Base-by-base conservation (phyloP, 2,329 filamentous ascomycete species). In the Colletotrichum phormii region DNA sequence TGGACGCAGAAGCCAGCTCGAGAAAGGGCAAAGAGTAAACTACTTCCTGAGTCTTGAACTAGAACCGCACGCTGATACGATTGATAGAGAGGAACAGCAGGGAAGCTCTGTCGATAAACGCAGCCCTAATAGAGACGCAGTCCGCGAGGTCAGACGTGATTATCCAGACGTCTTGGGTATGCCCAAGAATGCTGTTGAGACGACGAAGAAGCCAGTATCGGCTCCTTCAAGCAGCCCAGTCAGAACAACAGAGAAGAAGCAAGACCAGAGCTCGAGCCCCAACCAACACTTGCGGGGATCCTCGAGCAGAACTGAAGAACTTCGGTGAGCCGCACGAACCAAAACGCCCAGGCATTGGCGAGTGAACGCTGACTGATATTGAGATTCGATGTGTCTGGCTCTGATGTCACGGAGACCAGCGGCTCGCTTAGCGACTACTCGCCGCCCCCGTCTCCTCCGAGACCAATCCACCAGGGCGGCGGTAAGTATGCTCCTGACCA, bases 401-500 rank as follows among this genome's bases (percentile, higher is more conserved):
- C 46, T n/a, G 29, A 13, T 13, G 61, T 61, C 5, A 15, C 24
- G 12, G 31, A 33, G 8, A 37, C 13, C 22, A 31, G 26, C 12
- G 66, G 55, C 7, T 49, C 26, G 22, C 5, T 57, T 12, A 51
- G 26, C 33, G 29, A 26, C 51, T 37, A 68, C 24, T 59, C 53
- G 26, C 66, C 54, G 35, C 66, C 71, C 12, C 71, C 71, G 5
- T 71, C 71, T 55, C 67, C 71, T 15, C 68, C 68, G 7, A 72
- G 68, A 24, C 71, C 71, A 11, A 54, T 73, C 24, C 71, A 73
- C 53, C 71, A 73, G 63, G 71, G 71, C n/a, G 71, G 71, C 1
- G 71, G 71, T 35, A 57, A 58, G 31, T 73, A 73, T 31, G 58
- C 67, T 31, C 62, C 68, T 2, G 64, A 59, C 9, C 71, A 67